Conservation (phyloP, 371 early-diverging fungal genomes). For the Chytridium lagenaria region DNA sequence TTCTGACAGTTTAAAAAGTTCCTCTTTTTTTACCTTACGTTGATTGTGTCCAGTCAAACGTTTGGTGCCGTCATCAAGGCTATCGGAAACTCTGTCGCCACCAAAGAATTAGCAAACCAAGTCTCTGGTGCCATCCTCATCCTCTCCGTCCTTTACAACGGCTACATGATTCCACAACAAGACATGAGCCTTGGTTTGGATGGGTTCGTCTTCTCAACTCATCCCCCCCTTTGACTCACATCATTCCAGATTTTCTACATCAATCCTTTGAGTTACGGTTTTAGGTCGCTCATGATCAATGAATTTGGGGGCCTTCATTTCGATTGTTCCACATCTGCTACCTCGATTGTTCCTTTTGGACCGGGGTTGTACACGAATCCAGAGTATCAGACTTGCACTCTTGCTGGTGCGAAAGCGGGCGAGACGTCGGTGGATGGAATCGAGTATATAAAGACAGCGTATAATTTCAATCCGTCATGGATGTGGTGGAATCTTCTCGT, state of each 20-base stretch:
- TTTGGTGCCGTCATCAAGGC: constrained; percentile 14
- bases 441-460: constrained; percentile 11
- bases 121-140: constrained; percentile 61
- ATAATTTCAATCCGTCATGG: constrained; percentile 7
- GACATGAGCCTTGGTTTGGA: constrained; percentile 73
- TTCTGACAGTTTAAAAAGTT: constrained; percentile 15
- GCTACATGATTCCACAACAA: constrained; percentile 68
- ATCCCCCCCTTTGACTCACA: not conserved
- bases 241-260: constrained; percentile 67
- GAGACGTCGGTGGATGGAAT: constrained; percentile 14
- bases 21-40: constrained; percentile 31
- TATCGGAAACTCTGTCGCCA: constrained; percentile 62
- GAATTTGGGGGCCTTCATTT: constrained; percentile 61
- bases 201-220: constrained; percentile 48
- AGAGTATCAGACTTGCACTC: constrained; percentile 37
- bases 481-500: constrained; percentile 32
- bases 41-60: constrained; percentile 24
- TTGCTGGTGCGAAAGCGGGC: constrained; percentile 24
- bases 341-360: constrained; percentile 23
- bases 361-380: constrained; percentile 28
- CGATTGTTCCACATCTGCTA: constrained; percentile 21
- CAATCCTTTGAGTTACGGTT: constrained; percentile 73
- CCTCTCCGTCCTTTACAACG: constrained; percentile 65
- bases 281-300: constrained; percentile 72
- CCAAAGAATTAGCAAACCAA: constrained; percentile 63